These are phyloP conservation scores for Raffaelea ambrosiae DNA, from an alignment of 2,329 filamentous ascomycete genomes.

Conservation along the genomic window DNA sequence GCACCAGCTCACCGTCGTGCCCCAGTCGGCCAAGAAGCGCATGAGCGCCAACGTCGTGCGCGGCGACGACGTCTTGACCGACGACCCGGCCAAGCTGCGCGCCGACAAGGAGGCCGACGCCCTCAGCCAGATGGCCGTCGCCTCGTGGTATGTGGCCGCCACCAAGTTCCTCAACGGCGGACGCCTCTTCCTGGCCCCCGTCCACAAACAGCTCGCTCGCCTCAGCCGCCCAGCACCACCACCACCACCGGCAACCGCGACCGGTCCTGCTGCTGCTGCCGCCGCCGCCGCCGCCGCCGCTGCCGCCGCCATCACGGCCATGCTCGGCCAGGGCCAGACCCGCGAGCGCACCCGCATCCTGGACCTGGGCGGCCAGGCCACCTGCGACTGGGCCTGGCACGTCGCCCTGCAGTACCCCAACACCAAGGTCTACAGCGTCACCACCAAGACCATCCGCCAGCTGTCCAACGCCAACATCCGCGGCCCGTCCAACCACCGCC, in stretches of 20 bases:
- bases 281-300: slow-evolving; percentile 23
- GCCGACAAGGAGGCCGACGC: slow-evolving; percentile 76
- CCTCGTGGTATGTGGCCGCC: slow-evolving; percentile 54
- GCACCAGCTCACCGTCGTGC: slow-evolving; percentile 65
- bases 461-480: slow-evolving; percentile 66
- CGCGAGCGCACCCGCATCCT: slow-evolving; percentile 58
- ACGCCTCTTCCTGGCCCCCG: slow-evolving; percentile 54
- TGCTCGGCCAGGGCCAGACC: not conserved
- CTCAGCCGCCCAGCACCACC: slow-evolving; percentile 38
- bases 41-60: slow-evolving; percentile 66
- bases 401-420: slow-evolving; percentile 79
- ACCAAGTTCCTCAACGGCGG: slow-evolving; percentile 55
- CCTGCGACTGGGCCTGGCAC: slow-evolving; percentile 95
- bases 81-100: slow-evolving; percentile 55
- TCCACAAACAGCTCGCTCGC: slow-evolving; percentile 52
- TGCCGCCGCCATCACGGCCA: slow-evolving; percentile 21
- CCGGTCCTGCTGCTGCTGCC: slow-evolving; percentile 21
- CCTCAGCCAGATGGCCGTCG: slow-evolving; percentile 57
- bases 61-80: slow-evolving; percentile 55
- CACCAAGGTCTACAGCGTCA: slow-evolving; percentile 80
- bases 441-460: slow-evolving; percentile 60
- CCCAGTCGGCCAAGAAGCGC: slow-evolving; percentile 61
- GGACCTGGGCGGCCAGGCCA: slow-evolving; percentile 76
- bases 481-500: slow-evolving; percentile 80
- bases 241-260: too few relatives aligned